Percentiles rank a stretch among this genome's conserved stretches.
Evolutionary conservation across 1,284 basidiomycete genomes (phyloP).

Genomic region (Melampsora occidentalis): DNA sequence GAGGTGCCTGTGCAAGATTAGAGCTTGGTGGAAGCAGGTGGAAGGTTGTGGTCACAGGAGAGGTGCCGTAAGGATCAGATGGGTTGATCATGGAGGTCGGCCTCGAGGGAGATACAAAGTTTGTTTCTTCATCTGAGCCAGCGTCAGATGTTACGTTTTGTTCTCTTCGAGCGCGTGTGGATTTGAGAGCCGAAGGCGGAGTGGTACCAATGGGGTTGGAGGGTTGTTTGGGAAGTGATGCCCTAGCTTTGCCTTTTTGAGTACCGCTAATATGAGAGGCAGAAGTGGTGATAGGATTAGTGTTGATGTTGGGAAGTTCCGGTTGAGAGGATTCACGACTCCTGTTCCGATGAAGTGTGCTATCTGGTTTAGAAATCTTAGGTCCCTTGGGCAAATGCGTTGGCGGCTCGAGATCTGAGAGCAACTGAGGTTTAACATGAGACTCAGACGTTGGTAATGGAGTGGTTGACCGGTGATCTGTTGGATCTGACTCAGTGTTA

Average conservation of each 20-base stretch:
- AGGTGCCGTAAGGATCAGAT: neutral
- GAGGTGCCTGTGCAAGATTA: neutral
- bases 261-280: constrained; percentile 5
- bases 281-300: neutral
- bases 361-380: neutral
- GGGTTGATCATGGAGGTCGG: neutral
- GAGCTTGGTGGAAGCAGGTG: neutral
- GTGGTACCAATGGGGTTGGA: neutral
- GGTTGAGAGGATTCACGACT: neutral
- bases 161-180: neutral
- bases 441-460: no score
- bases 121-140: neutral
- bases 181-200: neutral
- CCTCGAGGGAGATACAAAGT: neutral
- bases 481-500: no score
- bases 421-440: neutral
- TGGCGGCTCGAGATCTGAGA: neutral
- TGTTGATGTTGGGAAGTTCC: neutral
- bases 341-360: neutral
- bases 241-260: constrained; percentile 6
- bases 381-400: neutral
- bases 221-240: neutral
- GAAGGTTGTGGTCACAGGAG: neutral
- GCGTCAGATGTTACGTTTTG: neutral
- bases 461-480: no score